Percentiles rank a stretch among this genome's conserved stretches.
Conservation (phyloP, 1,284 basidiomycete species). For the Cryptococcus sp. region DNA sequence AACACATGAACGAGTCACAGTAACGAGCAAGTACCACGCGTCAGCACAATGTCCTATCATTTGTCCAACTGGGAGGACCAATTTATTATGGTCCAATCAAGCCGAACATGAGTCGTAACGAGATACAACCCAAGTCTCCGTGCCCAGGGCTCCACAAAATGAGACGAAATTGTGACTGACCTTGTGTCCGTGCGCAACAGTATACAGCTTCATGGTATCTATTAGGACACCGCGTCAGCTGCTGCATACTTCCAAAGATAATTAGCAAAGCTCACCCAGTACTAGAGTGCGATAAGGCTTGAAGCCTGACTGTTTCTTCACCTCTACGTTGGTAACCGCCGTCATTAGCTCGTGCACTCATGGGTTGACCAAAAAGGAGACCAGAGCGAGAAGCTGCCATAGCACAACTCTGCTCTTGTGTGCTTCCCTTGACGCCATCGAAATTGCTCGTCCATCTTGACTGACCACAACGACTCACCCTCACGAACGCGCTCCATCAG, state of each 20-base stretch:
- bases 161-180: slow-evolving; percentile 49
- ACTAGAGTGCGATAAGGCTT: slow-evolving; percentile 75
- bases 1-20: no score
- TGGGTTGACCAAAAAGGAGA: no score
- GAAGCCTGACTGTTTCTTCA: slow-evolving; percentile 74
- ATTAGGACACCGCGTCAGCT: neutral
- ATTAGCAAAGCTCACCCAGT: slow-evolving; percentile 59
- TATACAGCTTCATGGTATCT: slow-evolving; percentile 95
- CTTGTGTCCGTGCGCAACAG: slow-evolving; percentile 91
- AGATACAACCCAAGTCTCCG: no score
- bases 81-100: no score
- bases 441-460: neutral
- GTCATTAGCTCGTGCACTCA: slow-evolving; percentile 10
- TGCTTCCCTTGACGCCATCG: neutral
- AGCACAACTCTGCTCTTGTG: neutral
- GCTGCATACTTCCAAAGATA: neutral
- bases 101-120: no score
- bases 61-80: no score
- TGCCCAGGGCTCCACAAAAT: no score
- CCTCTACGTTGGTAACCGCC: slow-evolving; percentile 56
- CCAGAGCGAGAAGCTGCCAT: neutral
- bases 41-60: no score
- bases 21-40: no score
- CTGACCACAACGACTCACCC: slow-evolving; percentile 32
- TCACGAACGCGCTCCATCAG: slow-evolving; percentile 72